These are phyloP conservation scores for Eimeria sp. DNA, from an alignment of 169 alveolate species.

Conservation along the genomic window DNA sequence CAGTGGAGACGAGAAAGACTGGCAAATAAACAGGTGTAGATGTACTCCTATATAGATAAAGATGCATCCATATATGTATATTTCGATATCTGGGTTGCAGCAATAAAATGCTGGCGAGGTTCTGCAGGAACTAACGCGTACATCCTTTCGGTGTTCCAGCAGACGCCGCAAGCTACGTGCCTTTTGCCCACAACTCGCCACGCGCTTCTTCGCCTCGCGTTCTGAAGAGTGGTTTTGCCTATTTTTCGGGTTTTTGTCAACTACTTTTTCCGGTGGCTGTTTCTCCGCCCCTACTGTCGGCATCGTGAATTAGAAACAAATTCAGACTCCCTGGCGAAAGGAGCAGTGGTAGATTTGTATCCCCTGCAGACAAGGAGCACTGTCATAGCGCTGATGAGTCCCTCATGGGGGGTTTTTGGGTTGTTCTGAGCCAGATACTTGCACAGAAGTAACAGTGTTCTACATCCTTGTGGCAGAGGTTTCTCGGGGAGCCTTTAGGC, in stretches of 20 bases:
- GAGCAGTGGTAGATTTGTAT: not conserved
- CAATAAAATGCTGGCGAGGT: not conserved
- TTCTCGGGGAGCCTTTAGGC: not conserved
- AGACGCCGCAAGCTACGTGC: slow-evolving; percentile 73
- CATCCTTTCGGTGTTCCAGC: slow-evolving; percentile 56
- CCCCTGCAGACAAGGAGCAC: not conserved
- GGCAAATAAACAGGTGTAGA: too few relatives aligned
- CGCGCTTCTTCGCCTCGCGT: slow-evolving; percentile 6
- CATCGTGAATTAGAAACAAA: not conserved
- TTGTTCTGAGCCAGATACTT: not conserved
- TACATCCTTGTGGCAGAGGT: not conserved
- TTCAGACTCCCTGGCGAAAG: not conserved
- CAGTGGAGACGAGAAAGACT: not conserved
- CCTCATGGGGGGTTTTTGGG: not conserved
- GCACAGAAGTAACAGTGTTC: not conserved
- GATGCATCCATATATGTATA: not conserved
- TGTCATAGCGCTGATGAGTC: not conserved
- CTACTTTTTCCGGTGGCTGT: not conserved
- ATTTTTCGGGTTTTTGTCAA: not conserved
- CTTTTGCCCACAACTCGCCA: slow-evolving; percentile 64
- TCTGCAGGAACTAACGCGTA: not conserved
- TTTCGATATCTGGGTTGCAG: not conserved
- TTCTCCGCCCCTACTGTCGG: not conserved
- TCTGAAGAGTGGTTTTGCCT: not conserved
- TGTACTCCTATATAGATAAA: not conserved